Percentiles rank a stretch among this genome's conserved stretches.
These are phyloP conservation scores for Ophiostoma pallidulum DNA, from an alignment of 2,329 filamentous ascomycete species.

Conservation along the genomic window DNA sequence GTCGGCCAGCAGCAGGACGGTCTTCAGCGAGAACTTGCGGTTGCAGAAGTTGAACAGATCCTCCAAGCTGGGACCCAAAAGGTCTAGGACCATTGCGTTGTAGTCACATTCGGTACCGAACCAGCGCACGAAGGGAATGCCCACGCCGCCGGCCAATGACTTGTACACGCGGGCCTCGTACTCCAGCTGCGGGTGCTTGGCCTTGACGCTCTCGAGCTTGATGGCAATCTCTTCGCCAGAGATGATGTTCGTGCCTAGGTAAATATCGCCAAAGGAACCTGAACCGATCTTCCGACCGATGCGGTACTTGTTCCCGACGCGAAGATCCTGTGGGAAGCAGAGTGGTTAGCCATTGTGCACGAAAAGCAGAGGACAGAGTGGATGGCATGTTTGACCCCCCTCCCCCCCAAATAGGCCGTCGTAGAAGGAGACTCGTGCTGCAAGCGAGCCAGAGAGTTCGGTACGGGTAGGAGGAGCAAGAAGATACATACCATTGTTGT, in stretches of 20 bases:
- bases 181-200: conserved; percentile 97
- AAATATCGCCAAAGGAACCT: conserved; percentile 96
- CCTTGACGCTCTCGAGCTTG: conserved; percentile 99
- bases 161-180: conserved; percentile 95
- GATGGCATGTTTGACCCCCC: too few relatives aligned
- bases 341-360: background rate
- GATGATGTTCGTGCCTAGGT: conserved; percentile 98
- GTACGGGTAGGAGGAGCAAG: background rate
- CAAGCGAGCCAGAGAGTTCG: background rate
- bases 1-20: conserved; percentile 88
- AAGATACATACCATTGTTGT: conserved; percentile 40
- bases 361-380: background rate
- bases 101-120: conserved; percentile 99
- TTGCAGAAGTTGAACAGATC: conserved; percentile 99
- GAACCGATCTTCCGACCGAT: conserved; percentile 99
- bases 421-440: too few relatives aligned
- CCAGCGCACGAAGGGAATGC: conserved; percentile 98
- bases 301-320: conserved; percentile 98
- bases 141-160: conserved; percentile 87
- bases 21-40: conserved; percentile 98
- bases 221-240: conserved; percentile 99
- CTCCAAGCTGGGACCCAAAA: conserved; percentile 90
- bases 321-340: conserved; percentile 71
- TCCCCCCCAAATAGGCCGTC: too few relatives aligned
- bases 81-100: conserved; percentile 98